Base-by-base conservation (phyloP, 2,329 filamentous ascomycete species). In the Verticillium nonalfalfae region DNA sequence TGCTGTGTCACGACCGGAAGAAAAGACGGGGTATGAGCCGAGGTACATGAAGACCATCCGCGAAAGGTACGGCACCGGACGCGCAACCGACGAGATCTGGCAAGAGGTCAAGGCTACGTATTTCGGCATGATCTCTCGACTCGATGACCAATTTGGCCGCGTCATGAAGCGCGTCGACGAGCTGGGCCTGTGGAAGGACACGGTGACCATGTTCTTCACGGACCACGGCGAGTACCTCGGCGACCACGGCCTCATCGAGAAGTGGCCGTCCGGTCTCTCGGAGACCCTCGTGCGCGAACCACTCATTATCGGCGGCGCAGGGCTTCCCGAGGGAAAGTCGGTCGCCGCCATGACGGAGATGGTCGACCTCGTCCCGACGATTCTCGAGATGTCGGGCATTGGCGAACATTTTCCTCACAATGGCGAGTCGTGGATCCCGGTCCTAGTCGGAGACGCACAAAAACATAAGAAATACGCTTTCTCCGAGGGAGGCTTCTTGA, bases 221-320 rank as follows among this genome's bases (percentile, higher is more conserved):
- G 75, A 78, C 52, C 77, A 77, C 60, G 78, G 78, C 4, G 77
- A 81, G 56, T 81, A 76, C 57, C 71, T 81, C 0, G 78, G 78
- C 11, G 78, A 80, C 58, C 71, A 79, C 57, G 77, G 77, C 0
- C 65, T 80, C 7, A 76, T 81, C 33, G 78, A 81, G 66, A 80
- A 81, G 60, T 80, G 78, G 77, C 77, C 76, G 0, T 77, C 74
- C 0, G 78, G 74, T 2, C 65, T 79, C 0, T 77, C 73, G 0
- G 74, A 79, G 26, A 69, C 71, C 0, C 69, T 80, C 0, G 70
- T 75, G 0, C 76, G 75, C 9, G 75, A 79, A 57, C 79, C 78
- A 0, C 68, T 80, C 0, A 75, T 81, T 31, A 70, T 79, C n/a
- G 77, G 71, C 1, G 76, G 77, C 0, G 76, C 69, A 0, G 76